Conservation (phyloP, 768 basidiomycete genomes). For the Amanita polypyramis region DNA sequence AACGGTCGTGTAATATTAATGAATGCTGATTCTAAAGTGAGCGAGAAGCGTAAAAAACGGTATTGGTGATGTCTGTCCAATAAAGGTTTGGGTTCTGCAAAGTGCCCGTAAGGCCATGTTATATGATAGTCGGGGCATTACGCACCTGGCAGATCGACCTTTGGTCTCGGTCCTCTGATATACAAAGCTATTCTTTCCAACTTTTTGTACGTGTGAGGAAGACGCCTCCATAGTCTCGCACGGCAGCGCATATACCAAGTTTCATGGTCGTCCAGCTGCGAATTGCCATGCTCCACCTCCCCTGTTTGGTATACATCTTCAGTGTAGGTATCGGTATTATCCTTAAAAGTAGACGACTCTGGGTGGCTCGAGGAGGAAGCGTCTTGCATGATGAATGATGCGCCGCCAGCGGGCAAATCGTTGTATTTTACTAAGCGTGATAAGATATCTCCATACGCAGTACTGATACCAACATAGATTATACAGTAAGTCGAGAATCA, state of each 20-base stretch:
- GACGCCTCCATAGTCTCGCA: conserved; percentile 10
- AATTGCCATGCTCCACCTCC: not conserved
- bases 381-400: not conserved
- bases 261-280: no score
- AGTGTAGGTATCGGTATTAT: not conserved
- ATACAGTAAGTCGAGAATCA: not conserved
- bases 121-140: not conserved
- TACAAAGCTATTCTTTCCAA: conserved; percentile 22
- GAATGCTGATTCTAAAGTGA: conserved; percentile 46
- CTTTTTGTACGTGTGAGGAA: conserved; percentile 14
- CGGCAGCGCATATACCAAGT: conserved; percentile 11
- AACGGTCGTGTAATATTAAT: conserved; percentile 41
- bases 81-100: conserved; percentile 41
- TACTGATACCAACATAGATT: not conserved
- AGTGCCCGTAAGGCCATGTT: not conserved
- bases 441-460: not conserved
- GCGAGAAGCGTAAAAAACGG: conserved; percentile 22
- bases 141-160: conserved; percentile 40
- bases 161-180: conserved; percentile 51
- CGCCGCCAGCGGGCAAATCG: not conserved
- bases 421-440: not conserved
- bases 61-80: conserved; percentile 38
- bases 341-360: not conserved
- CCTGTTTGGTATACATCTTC: not conserved
- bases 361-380: not conserved